Evolutionary conservation across 768 basidiomycete species (phyloP).

Genomic region (Xerocomus potaroensis): DNA sequence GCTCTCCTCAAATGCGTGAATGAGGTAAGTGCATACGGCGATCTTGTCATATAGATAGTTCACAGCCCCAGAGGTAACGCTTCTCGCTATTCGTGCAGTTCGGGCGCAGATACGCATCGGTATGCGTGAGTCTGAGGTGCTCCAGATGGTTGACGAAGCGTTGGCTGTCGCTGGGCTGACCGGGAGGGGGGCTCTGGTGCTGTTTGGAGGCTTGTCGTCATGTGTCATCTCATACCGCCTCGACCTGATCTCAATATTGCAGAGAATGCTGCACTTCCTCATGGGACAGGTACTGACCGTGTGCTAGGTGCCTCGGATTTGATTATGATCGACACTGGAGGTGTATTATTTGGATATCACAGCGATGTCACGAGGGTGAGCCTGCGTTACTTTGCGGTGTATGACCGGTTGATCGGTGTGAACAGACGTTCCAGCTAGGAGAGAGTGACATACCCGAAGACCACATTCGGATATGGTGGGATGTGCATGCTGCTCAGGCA

Average conservation of each 20-base stretch:
- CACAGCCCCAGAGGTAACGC: slow-evolving; percentile 55
- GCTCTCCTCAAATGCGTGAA: slow-evolving; percentile 73
- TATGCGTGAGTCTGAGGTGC: slow-evolving; percentile 71
- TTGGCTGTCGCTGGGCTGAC: slow-evolving; percentile 56
- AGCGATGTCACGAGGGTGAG: slow-evolving; percentile 77
- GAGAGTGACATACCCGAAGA: slow-evolving; percentile 49
- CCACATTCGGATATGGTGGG: slow-evolving; percentile 58
- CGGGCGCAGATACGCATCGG: slow-evolving; percentile 60
- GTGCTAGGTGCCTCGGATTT: slow-evolving; percentile 53
- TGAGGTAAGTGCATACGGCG: slow-evolving; percentile 45
- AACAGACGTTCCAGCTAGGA: slow-evolving; percentile 61
- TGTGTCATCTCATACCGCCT: neutral
- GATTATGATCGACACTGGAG: slow-evolving; percentile 72
- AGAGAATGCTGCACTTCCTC: slow-evolving; percentile 87
- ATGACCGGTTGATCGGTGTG: neutral
- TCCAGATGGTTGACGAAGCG: slow-evolving; percentile 51
- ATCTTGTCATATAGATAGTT: neutral
- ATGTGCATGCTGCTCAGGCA: slow-evolving; percentile 60
- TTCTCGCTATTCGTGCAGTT: slow-evolving; percentile 68
- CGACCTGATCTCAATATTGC: slow-evolving; percentile 5
- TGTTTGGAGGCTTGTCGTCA: slow-evolving; percentile 67
- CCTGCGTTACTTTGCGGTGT: neutral
- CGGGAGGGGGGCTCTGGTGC: slow-evolving; percentile 55
- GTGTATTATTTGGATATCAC: slow-evolving; percentile 65
- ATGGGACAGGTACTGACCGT: slow-evolving; percentile 74